Evolutionary conservation across 345 rosid genomes (phyloP).

Genomic region (Populus simonii): DNA sequence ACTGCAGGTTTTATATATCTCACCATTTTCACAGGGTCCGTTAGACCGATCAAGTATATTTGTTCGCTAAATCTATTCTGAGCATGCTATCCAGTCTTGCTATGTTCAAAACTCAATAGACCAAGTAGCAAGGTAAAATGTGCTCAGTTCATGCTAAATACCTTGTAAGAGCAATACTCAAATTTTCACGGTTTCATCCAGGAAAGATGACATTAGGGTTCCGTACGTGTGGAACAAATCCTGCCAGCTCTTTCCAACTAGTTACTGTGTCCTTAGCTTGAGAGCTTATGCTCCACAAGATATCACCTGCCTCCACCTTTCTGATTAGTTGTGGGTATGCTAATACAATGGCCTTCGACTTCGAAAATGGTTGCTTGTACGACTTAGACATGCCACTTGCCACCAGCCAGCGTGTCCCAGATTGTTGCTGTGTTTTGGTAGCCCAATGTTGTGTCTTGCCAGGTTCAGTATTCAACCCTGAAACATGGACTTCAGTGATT

Average conservation of each 20-base stretch:
- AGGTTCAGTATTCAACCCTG: conserved; percentile 50
- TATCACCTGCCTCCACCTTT: conserved; percentile 23
- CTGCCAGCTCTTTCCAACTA: conserved; percentile 25
- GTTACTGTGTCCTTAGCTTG: conserved; percentile 20
- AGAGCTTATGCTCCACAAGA: conserved; percentile 68
- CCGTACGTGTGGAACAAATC: conserved; percentile 39
- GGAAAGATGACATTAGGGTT: conserved; percentile 51
- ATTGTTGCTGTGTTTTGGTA: conserved; percentile 48
- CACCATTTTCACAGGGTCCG: neutral
- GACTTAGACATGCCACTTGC: conserved; percentile 51
- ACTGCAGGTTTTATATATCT: neutral
- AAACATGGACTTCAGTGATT: conserved; percentile 49
- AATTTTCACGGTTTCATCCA: conserved; percentile 19
- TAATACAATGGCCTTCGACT: conserved; percentile 42
- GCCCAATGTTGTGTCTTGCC: conserved; percentile 46
- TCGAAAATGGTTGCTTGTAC: conserved; percentile 30
- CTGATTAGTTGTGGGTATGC: conserved; percentile 25
- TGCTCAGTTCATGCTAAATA: neutral
- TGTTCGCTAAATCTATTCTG: neutral
- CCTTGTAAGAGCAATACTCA: neutral
- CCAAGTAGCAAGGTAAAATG: neutral
- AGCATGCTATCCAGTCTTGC: neutral
- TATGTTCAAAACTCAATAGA: neutral
- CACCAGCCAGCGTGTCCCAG: conserved; percentile 63
- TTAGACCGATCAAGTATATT: neutral